Evolutionary conservation across 75 land plant genomes (phyloP).

Genomic region (Sequoiadendron giganteum): DNA sequence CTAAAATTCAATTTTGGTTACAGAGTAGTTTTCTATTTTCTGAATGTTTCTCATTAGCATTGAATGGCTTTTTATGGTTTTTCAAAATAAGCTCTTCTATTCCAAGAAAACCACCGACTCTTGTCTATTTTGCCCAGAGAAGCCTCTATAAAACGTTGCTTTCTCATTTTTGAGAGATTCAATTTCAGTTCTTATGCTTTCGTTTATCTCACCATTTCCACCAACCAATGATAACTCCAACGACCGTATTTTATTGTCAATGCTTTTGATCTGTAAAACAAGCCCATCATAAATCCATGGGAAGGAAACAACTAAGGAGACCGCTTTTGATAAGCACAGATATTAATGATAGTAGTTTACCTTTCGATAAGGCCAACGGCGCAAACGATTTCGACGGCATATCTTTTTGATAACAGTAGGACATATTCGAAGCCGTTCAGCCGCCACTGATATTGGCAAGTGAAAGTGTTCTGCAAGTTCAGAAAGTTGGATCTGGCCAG

Average conservation of each 20-base stretch:
- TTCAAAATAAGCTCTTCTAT: too few relatives aligned
- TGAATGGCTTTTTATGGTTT: too few relatives aligned
- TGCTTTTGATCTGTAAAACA: background rate
- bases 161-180: background rate
- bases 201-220: background rate
- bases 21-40: too few relatives aligned
- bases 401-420: constrained; percentile 44
- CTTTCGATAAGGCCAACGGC: constrained; percentile 54
- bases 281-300: background rate
- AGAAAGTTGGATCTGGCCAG: constrained; percentile 29
- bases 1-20: too few relatives aligned
- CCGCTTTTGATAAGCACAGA: background rate
- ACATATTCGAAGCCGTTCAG: constrained; percentile 36
- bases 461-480: constrained; percentile 41
- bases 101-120: too few relatives aligned
- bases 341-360: background rate
- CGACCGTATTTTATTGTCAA: background rate
- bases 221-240: background rate
- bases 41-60: too few relatives aligned
- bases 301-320: background rate
- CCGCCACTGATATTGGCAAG: constrained; percentile 39
- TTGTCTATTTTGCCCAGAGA: background rate
- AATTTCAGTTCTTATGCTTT: background rate
- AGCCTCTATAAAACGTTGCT: background rate
- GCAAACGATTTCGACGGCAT: constrained; percentile 39